These are phyloP conservation scores for Lachancea waltii DNA, from an alignment of 805 yeast species.

Conservation along the genomic window DNA sequence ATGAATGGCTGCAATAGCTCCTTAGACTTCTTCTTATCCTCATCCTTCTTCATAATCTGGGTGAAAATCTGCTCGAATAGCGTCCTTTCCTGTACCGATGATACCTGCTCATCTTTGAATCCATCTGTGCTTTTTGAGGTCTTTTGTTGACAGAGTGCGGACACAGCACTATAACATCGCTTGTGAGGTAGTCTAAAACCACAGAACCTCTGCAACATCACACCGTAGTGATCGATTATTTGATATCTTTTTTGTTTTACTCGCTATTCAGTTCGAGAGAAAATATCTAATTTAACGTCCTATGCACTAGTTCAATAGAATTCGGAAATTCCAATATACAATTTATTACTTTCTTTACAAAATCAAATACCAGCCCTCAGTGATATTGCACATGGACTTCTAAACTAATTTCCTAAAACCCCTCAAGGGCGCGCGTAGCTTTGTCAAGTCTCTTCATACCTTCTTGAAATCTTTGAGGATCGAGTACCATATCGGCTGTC, in stretches of 20 bases:
- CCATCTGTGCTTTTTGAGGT: conserved; percentile 8
- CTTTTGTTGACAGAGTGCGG: background rate
- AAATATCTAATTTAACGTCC: too few species aligned
- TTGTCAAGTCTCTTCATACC: conserved; percentile 74
- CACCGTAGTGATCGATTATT: too few species aligned
- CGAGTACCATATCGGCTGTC: conserved; percentile 86
- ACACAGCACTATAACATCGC: background rate
- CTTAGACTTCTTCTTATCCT: conserved; percentile 11
- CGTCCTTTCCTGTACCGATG: conserved; percentile 23
- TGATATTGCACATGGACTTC: background rate
- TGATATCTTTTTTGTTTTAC: too few species aligned
- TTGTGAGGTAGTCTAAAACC: background rate
- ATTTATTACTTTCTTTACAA: too few species aligned
- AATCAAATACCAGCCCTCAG: background rate
- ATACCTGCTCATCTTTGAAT: conserved; percentile 16
- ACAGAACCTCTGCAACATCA: too few species aligned
- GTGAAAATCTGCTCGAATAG: conserved; percentile 25
- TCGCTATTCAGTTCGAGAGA: too few species aligned
- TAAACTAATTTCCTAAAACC: conserved; percentile 38
- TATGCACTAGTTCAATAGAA: too few species aligned
- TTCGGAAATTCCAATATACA: too few species aligned
- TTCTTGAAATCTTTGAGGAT: conserved; percentile 71
- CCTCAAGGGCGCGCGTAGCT: conserved; percentile 83
- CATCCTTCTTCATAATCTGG: conserved; percentile 22
- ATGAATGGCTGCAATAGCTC: conserved; percentile 10